Evolutionary conservation across 345 rosid species (phyloP).

Genomic region (Kernera saxatilis): DNA sequence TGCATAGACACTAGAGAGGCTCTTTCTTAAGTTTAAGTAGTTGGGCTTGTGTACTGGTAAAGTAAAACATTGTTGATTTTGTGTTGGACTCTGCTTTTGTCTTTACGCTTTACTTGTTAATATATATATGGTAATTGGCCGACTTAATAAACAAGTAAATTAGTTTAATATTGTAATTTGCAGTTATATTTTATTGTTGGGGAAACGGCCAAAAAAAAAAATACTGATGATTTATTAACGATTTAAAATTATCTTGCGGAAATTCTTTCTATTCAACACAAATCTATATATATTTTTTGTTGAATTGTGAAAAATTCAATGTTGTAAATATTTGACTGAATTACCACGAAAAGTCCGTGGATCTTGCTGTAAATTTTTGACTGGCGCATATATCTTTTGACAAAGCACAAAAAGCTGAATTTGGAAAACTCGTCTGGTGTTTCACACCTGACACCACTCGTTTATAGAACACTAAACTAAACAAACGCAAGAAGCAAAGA

Average conservation of each 20-base stretch:
- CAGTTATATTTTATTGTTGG: neutral
- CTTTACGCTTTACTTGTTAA: neutral
- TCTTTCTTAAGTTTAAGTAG: neutral
- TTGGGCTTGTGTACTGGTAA: neutral
- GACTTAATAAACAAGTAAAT: neutral
- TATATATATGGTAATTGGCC: neutral
- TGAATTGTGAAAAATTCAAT: neutral
- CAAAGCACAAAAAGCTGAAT: neutral
- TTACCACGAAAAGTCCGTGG: neutral
- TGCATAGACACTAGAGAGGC: no score
- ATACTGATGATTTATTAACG: no score
- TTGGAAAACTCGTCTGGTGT: neutral
- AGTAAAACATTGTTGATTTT: neutral
- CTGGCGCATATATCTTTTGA: neutral
- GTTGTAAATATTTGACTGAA: neutral
- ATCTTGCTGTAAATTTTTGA: neutral
- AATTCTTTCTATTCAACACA: no score
- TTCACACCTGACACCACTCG: slow-evolving; percentile 13
- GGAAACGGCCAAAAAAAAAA: neutral
- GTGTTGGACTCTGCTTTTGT: neutral
- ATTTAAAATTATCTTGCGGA: no score
- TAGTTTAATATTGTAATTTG: neutral
- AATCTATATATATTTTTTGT: no score
- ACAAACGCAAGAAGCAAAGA: neutral
- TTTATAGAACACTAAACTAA: neutral